These are phyloP conservation scores for Diplodia corticola DNA, from an alignment of 2,329 filamentous ascomycete species.

Conservation along the genomic window DNA sequence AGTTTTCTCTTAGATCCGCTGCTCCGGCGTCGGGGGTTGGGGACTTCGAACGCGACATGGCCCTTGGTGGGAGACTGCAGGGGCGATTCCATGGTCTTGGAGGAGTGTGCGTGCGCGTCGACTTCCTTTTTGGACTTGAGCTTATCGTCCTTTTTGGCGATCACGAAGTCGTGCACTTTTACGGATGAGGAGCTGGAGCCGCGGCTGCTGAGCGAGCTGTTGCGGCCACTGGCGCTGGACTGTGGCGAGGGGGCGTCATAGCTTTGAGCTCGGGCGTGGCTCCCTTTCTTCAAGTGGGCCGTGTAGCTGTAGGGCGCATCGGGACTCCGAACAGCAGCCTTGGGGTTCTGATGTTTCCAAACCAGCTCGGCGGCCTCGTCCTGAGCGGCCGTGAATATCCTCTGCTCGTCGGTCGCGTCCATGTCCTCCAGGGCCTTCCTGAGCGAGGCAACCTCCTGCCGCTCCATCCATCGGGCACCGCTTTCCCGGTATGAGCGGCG, in stretches of 20 bases:
- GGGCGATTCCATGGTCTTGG: neutral
- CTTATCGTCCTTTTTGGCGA: constrained; percentile 3
- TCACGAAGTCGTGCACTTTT: constrained; percentile 10
- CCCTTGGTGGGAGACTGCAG: constrained; percentile 5
- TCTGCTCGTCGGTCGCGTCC: constrained; percentile 64
- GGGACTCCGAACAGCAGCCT: constrained; percentile 61
- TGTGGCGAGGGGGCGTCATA: constrained; percentile 26
- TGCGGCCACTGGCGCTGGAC: constrained; percentile 21
- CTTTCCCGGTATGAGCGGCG: constrained; percentile 68
- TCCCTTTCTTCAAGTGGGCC: constrained; percentile 68
- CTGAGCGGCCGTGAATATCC: constrained; percentile 69
- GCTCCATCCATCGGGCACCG: constrained; percentile 76
- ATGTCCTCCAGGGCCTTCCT: constrained; percentile 73
- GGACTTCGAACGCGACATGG: constrained; percentile 15
- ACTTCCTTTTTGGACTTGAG: constrained; percentile 8
- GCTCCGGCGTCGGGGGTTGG: constrained; percentile 50
- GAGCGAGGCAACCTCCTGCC: constrained; percentile 71
- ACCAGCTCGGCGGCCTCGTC: constrained; percentile 78
- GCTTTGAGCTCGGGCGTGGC: constrained; percentile 61
- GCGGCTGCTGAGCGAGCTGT: constrained; percentile 19
- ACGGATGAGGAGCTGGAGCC: constrained; percentile 33
- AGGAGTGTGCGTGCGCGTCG: neutral
- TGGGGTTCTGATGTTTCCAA: constrained; percentile 71
- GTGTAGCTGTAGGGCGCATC: constrained; percentile 57
- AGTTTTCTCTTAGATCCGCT: constrained; percentile 69